Evolutionary conservation across 768 basidiomycete species (phyloP), one percentile per base, ranked within the genome.

Genomic region (Suillus fuscotomentosus): DNA sequence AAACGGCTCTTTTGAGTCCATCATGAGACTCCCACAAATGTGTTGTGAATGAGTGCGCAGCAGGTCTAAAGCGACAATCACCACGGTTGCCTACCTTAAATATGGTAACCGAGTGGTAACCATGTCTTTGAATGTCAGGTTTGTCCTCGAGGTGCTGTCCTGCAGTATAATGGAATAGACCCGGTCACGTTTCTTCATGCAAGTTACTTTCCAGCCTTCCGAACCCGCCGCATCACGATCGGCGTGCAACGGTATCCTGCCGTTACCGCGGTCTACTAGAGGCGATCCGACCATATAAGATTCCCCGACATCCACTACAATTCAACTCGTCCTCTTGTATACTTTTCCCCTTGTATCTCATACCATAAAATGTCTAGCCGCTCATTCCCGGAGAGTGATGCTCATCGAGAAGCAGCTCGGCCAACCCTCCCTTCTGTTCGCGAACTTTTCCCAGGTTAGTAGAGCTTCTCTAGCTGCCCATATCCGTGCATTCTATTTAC

Each of bases 371-470:
- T 75, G 66, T 71, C 72, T 75, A 68, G 74, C 70, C 69, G 66
- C 64, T 69, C 66, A 60, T 68, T 67, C 10, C 42, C 65, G 62
- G 69, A 70, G 62, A 75, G 78, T 65, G 68, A 61, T 66, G 62
- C 55, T 31, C 64, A 63, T 60, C 69, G 70, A 63, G 76, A 75
- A 8, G 68, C 70, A 41, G 36, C 60, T 36, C 84, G 88, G 51
- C 87, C 87, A 61, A 88, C 85, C 17, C 86, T 91, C 64, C 90
- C 90, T 47, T 83, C 88, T 55, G 90, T 91, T 62, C 86, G 88
- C 59, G 87, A 88, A 74, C 76, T 91, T 65, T 87, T 91, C 71
- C 78, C 83, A 80, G 84, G 90, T 88, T 63, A 69, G 67, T 60
- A 59, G 57, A n/a, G 3, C 10, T 43, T 48, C 43, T 59, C 10